These are phyloP conservation scores for Bassia scoparia DNA, from an alignment of 148 eudicot species.

Conservation along the genomic window DNA sequence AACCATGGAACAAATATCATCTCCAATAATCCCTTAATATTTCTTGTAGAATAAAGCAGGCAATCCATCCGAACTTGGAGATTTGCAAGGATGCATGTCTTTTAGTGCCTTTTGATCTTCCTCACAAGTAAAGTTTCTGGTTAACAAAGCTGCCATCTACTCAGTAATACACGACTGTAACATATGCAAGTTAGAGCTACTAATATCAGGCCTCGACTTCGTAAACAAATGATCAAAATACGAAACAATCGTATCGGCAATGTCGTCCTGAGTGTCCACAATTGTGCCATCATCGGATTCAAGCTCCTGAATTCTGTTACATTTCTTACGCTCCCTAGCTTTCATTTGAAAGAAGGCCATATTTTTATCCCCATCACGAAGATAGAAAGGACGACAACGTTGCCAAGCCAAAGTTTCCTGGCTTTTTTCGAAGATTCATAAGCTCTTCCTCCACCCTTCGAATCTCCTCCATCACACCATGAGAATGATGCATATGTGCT, in stretches of 20 bases:
- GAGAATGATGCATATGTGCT: not conserved
- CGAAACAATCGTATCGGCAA: not conserved
- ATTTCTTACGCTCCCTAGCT: not conserved
- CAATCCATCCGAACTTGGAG: not conserved
- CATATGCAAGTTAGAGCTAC: not conserved
- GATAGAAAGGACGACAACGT: not conserved
- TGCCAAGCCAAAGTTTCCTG: not conserved
- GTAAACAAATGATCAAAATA: not conserved
- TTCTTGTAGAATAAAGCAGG: not conserved
- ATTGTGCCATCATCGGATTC: not conserved
- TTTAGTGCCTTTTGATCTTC: not conserved
- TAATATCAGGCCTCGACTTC: too few relatives aligned
- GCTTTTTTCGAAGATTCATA: not conserved
- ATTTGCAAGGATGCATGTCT: not conserved
- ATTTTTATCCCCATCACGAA: not conserved
- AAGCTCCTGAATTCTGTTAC: not conserved
- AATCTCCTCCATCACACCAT: not conserved
- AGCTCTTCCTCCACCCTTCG: not conserved
- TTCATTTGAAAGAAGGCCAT: not conserved
- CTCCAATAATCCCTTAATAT: not conserved
- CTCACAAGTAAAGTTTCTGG: not conserved
- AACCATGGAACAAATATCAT: not conserved
- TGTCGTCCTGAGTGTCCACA: not conserved
- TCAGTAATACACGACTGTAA: not conserved
- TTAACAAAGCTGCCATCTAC: not conserved